A percentile compares a stretch with the other conserved stretches of the same genome.
Evolutionary conservation across 2,329 filamentous ascomycete genomes (phyloP).

Genomic region (Cryphonectria radicalis): DNA sequence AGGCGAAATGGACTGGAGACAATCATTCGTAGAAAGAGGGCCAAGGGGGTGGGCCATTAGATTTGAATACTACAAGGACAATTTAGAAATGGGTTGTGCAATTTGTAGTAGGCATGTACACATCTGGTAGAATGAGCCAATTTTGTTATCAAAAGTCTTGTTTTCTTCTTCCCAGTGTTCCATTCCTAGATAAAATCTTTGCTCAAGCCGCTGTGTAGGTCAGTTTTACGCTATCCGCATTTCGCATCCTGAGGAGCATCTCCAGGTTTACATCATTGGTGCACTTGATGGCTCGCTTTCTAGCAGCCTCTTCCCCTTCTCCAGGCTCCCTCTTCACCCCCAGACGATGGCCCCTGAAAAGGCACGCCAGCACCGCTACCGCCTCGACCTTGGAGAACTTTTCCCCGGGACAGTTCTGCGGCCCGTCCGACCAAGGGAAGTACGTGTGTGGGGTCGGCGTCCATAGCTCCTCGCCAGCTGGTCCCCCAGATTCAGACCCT

Average conservation of each 20-base stretch:
- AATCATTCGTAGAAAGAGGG: not conserved
- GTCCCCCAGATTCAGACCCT: not conserved
- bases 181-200: not conserved
- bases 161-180: not conserved
- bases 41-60: not conserved
- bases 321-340: slow-evolving; percentile 15
- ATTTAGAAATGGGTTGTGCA: not conserved
- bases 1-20: slow-evolving; percentile 4
- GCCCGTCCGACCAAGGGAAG: slow-evolving; percentile 33
- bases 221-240: slow-evolving; percentile 32
- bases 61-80: not conserved
- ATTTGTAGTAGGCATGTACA: too few relatives aligned
- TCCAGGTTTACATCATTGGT: slow-evolving; percentile 32
- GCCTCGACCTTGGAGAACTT: slow-evolving; percentile 34
- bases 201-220: slow-evolving; percentile 12
- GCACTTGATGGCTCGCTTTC: slow-evolving; percentile 24
- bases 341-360: slow-evolving; percentile 29
- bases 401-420: slow-evolving; percentile 32
- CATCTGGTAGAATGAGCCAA: too few relatives aligned
- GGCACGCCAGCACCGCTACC: slow-evolving; percentile 31
- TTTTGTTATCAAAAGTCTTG: not conserved
- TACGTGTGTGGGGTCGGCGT: slow-evolving; percentile 27
- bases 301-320: slow-evolving; percentile 27
- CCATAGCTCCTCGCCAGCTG: slow-evolving; percentile 18
- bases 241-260: slow-evolving; percentile 31